Percentiles rank a stretch among this genome's conserved stretches.
These are phyloP conservation scores for Moricandia arvensis DNA, from an alignment of 345 rosid genomes.

Conservation along the genomic window DNA sequence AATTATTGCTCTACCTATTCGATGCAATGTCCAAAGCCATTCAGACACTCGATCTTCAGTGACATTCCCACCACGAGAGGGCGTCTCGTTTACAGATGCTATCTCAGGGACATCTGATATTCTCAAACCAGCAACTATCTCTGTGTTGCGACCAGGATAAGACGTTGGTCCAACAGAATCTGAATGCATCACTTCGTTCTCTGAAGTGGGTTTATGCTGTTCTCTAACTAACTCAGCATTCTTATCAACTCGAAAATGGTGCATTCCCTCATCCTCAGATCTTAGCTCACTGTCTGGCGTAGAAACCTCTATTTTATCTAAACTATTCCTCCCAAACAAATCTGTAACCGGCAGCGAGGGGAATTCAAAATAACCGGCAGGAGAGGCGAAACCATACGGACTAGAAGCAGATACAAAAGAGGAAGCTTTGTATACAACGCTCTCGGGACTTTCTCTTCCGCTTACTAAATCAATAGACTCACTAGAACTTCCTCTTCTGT, in stretches of 20 bases:
- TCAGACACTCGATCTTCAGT: slow-evolving; percentile 70
- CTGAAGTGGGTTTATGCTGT: slow-evolving; percentile 51
- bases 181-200: slow-evolving; percentile 53
- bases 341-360: slow-evolving; percentile 70
- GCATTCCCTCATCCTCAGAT: slow-evolving; percentile 57
- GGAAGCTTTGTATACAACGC: slow-evolving; percentile 51
- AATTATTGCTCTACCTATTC: slow-evolving; percentile 57
- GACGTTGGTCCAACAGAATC: slow-evolving; percentile 38
- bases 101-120: slow-evolving; percentile 60
- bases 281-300: slow-evolving; percentile 43
- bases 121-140: slow-evolving; percentile 42
- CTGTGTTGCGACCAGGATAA: background rate
- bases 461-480: slow-evolving; percentile 59
- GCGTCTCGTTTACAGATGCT: slow-evolving; percentile 46
- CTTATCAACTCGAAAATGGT: slow-evolving; percentile 72
- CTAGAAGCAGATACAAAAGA: slow-evolving; percentile 47
- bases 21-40: slow-evolving; percentile 95
- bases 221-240: slow-evolving; percentile 76
- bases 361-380: slow-evolving; percentile 55
- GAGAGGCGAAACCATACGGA: slow-evolving; percentile 38
- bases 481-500: slow-evolving; percentile 57
- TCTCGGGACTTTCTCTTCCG: slow-evolving; percentile 56
- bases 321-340: slow-evolving; percentile 66
- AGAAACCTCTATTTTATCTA: slow-evolving; percentile 45
- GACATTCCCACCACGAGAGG: slow-evolving; percentile 42